Evolutionary conservation across 139 green algal species (phyloP), one percentile per base, ranked within the genome.

Genomic region (Volvox africanus): DNA sequence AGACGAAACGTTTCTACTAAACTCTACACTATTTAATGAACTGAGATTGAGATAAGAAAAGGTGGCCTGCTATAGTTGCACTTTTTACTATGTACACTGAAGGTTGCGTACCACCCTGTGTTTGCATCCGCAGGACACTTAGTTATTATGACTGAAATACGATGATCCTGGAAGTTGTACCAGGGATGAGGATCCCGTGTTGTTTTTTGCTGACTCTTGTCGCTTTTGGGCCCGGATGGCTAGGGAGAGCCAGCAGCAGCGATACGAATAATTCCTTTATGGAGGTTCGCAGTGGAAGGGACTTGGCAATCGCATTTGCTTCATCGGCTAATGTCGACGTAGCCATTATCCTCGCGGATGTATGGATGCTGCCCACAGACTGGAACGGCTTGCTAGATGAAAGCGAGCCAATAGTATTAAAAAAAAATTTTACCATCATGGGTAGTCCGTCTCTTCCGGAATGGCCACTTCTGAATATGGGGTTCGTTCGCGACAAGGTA

Each of bases 401-500:
- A 2, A 88, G n/a, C 6, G 82, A 78, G 20, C 82, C 82, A 17
- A 17, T 88, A 17, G 18, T 35, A 0, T 68, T 88, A 5, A 35
- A 2, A 0, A 33, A 26, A 21, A 65, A 88, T 37, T 88, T 88
- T 17, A 79, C 33, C 0, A 35, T 88, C 2, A 14, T 79, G 62
- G 82, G 82, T 65, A 50, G 26, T 17, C 61, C 62, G 9, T 65
- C 62, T 14, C 62, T 88, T 35, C 82, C 82, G 3, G 32, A 26
- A 16, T 88, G 82, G 82, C 82, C 82, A 13, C 61, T 88, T 18
- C 61, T 88, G 9, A 78, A 88, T 65, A 17, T 88, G 62, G 62
- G 62, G 0, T 62, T 79, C 21, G 82, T 88, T 0, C 33, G 24
- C 12, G 62, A 22, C 6, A 88, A 88, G 33, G 82, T 79, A 65